Percentiles rank a stretch among this genome's conserved stretches.
Evolutionary conservation across 768 basidiomycete species (phyloP).

Genomic region (Russula sp.): DNA sequence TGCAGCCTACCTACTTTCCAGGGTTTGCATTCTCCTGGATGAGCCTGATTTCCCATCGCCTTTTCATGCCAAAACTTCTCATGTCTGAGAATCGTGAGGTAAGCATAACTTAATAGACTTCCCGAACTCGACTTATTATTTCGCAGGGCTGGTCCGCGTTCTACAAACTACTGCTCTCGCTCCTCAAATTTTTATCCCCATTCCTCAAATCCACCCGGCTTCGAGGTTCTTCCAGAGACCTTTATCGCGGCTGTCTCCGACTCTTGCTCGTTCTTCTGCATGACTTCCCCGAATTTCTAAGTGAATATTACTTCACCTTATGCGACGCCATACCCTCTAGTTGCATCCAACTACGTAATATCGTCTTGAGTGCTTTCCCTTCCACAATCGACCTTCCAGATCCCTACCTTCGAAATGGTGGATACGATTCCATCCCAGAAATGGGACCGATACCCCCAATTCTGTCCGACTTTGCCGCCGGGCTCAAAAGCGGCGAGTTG

Average conservation of each 20-base stretch:
- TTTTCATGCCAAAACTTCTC: conserved; percentile 96
- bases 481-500: conserved; percentile 75
- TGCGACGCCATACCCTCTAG: conserved; percentile 89
- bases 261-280: conserved; percentile 93
- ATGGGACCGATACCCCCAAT: conserved; percentile 91
- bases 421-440: conserved; percentile 74
- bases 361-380: conserved; percentile 95
- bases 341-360: conserved; percentile 94
- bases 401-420: conserved; percentile 70
- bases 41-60: conserved; percentile 88
- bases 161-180: conserved; percentile 87
- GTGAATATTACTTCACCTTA: conserved; percentile 93
- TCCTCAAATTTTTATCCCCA: conserved; percentile 91
- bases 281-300: conserved; percentile 98
- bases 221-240: conserved; percentile 70
- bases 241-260: conserved; percentile 87
- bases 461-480: conserved; percentile 83
- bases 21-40: conserved; percentile 99
- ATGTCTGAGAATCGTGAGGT: conserved; percentile 85
- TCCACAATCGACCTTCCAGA: conserved; percentile 75
- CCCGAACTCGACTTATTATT: not conserved
- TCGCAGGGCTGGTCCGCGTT: conserved; percentile 88
- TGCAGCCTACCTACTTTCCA: conserved; percentile 95
- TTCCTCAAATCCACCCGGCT: conserved; percentile 84
- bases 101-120: conserved; percentile 18